phyloP scores from a whole-genome alignment of 169 alveolate genomes.

The Plasmodium inui region DNA sequence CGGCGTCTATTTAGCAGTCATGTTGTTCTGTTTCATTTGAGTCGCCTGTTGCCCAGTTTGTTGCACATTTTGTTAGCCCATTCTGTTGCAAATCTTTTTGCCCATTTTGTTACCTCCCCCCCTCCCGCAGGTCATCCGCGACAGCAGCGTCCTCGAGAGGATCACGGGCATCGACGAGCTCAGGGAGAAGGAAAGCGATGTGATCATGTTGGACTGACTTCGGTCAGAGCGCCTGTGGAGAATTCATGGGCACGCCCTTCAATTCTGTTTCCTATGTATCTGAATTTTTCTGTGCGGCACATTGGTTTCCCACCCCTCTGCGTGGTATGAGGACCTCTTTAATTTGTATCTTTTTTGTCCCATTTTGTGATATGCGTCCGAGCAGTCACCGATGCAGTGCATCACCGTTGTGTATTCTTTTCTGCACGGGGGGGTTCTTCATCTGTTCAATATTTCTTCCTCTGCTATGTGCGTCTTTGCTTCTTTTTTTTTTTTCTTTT shows the following conservation, averaged over 20 bases:
- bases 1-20: not conserved
- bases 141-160: slow-evolving; percentile 42
- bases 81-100: not conserved
- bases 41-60: too few species aligned
- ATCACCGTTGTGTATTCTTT: not conserved
- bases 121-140: slow-evolving; percentile 36
- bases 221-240: not conserved
- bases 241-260: not conserved
- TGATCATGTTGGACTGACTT: slow-evolving; percentile 28
- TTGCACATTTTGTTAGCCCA: not conserved
- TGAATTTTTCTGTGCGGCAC: not conserved
- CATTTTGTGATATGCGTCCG: not conserved
- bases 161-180: slow-evolving; percentile 22
- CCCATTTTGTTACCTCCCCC: not conserved
- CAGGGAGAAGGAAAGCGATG: slow-evolving; percentile 30
- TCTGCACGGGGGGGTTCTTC: not conserved
- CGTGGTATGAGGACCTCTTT: not conserved
- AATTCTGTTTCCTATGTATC: not conserved
- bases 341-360: not conserved
- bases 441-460: not conserved
- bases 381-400: not conserved
- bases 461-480: not conserved
- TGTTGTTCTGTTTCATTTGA: too few species aligned
- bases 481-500: too few species aligned
- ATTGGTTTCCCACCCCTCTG: not conserved